Evolutionary conservation across 805 yeast genomes (phyloP).

Genomic region (Clavispora santaluciae): DNA sequence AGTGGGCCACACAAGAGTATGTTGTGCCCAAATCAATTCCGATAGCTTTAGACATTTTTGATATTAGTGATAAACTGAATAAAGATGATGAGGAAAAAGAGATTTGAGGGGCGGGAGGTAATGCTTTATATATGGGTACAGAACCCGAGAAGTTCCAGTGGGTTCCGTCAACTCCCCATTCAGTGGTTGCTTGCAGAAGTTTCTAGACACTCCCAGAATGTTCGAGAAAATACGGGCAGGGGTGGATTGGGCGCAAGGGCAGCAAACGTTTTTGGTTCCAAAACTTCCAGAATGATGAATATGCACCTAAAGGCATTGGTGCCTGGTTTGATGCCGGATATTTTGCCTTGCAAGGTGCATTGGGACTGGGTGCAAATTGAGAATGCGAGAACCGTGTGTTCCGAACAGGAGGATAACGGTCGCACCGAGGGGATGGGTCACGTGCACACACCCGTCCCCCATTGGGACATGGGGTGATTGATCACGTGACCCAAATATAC

Average conservation of each 20-base stretch:
- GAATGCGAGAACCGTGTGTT: neutral
- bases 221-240: conserved; percentile 7
- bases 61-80: neutral
- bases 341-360: no score
- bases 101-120: neutral
- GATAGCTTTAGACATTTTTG: conserved; percentile 37
- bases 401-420: no score
- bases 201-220: conserved; percentile 11
- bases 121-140: conserved; percentile 3
- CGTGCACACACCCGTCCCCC: no score
- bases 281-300: no score
- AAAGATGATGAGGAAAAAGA: neutral
- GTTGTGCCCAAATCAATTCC: conserved; percentile 98
- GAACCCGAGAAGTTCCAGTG: conserved; percentile 4
- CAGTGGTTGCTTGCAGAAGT: neutral
- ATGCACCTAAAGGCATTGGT: no score
- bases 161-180: conserved; percentile 8
- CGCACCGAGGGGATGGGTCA: neutral
- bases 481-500: neutral
- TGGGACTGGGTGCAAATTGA: conserved; percentile 1
- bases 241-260: no score
- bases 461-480: neutral
- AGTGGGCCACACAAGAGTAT: conserved; percentile 88
- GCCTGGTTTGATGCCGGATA: no score
- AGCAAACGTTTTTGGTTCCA: no score